Base-by-base conservation (phyloP, 257 asterid species). In the Solanum clarkiae region DNA sequence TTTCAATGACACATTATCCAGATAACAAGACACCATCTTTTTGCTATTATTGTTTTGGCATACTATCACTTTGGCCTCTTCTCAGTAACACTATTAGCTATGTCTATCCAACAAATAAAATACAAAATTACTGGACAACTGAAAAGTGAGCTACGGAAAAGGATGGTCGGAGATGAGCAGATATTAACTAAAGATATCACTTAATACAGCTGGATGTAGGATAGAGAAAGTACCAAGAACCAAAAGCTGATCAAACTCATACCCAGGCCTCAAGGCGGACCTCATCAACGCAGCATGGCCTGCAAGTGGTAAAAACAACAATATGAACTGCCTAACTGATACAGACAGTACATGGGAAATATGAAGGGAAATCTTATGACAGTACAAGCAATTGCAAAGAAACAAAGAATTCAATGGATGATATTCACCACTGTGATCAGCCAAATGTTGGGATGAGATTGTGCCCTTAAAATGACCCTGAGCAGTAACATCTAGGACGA, bases 221-320 rank as follows among this genome's bases (percentile, higher is more conserved):
- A 75, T 29, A 26, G 84, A 79, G 69, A 75, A 81, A 63, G 87
- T 93, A 97, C 99, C 99, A 80, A 97, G 97, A 90, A 97, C 94
- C 93, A 97, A 92, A 62, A 97, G 93, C 84, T 92, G 89, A 88
- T 97, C 98, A 89, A 97, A 95, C 84, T 89, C 90, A 88, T 87
- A 90, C 85, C 98, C 99, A 83, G 98, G 98, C 90, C 89, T 95
- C 91, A 97, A 71, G 86, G 86, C 88, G 42, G 98, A 91, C 88
- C 88, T 89, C 89, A 97, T 84, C 86, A 82, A 82, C 81, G 89
- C 88, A 85, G 97, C 95, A 88, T 90, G 96, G 49, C 96, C 99
- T 95, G 94, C 85, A 66, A 86, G 87, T 60, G 81, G 60, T 62
- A 56, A 68, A 88, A 85, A 53, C 18, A 26, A 26, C 65, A 79